Evolutionary conservation across 176 grass and related monocot species (phyloP).

Genomic region (Aegilops umbellulata): DNA sequence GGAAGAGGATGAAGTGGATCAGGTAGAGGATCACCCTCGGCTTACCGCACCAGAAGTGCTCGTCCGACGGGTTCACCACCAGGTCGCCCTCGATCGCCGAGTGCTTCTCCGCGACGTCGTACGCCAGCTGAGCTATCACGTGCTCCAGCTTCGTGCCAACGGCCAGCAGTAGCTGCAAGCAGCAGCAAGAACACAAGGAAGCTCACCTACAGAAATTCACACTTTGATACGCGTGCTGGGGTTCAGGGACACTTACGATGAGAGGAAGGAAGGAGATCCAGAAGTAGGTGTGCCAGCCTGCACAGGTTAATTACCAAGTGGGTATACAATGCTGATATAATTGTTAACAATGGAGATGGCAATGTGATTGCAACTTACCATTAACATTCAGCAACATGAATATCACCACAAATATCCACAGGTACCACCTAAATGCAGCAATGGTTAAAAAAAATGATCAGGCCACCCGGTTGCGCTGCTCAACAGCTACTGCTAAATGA

Average conservation of each 20-base stretch:
- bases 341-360: not conserved
- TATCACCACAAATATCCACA: constrained; percentile 92
- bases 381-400: constrained; percentile 92
- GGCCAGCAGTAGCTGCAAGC: constrained; percentile 67
- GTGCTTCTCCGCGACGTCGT: constrained; percentile 87
- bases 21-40: constrained; percentile 67
- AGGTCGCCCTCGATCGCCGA: constrained; percentile 71
- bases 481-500: constrained; percentile 8
- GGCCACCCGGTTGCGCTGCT: not conserved
- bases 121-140: constrained; percentile 71
- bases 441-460: not conserved
- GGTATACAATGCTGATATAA: not conserved
- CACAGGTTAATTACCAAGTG: not conserved
- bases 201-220: not conserved
- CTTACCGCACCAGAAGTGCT: constrained; percentile 77
- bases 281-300: constrained; percentile 98
- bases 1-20: constrained; percentile 95
- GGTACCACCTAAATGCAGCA: constrained; percentile 64
- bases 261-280: constrained; percentile 93
- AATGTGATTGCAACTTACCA: constrained; percentile 44
- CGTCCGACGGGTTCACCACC: constrained; percentile 78
- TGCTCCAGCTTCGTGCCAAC: constrained; percentile 93
- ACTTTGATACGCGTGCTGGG: not conserved
- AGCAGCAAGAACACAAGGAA: not conserved
- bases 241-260: constrained; percentile 49